A percentile compares a stretch with the other conserved stretches of the same genome.
Evolutionary conservation across 169 alveolate species (phyloP).

Genomic region (Cryptosporidium ubiquitum): DNA sequence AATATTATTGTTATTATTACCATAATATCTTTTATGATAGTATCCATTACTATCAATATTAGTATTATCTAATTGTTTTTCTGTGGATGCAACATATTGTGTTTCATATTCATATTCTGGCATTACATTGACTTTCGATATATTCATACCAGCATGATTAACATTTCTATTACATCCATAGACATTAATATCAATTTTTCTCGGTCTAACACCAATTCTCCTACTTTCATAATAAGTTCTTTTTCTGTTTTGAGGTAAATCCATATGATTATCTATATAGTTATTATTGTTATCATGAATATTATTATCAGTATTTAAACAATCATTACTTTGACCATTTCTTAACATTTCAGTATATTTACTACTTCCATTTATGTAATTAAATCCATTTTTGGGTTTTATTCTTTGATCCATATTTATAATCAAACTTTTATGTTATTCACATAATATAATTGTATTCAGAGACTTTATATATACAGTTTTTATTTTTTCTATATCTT

Average conservation of each 20-base stretch:
- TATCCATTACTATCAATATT: neutral
- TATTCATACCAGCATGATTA: neutral
- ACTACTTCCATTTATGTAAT: neutral
- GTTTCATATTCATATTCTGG: slow-evolving; percentile 37
- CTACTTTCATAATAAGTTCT: slow-evolving; percentile 36
- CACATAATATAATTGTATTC: neutral
- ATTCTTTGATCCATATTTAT: slow-evolving; percentile 46
- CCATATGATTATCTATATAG: slow-evolving; percentile 40
- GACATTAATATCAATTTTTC: slow-evolving; percentile 26
- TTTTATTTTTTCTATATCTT: no score
- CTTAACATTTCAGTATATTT: neutral
- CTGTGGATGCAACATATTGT: slow-evolving; percentile 46
- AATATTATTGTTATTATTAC: slow-evolving; percentile 1
- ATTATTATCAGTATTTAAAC: slow-evolving; percentile 42
- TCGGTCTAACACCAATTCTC: slow-evolving; percentile 21
- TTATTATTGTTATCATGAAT: slow-evolving; percentile 31
- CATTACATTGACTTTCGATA: neutral
- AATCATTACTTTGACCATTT: slow-evolving; percentile 54
- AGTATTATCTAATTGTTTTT: neutral
- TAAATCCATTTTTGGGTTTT: slow-evolving; percentile 24
- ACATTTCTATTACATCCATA: neutral
- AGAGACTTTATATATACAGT: neutral
- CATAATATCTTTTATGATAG: slow-evolving; percentile 20
- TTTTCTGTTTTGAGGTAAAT: slow-evolving; percentile 44
- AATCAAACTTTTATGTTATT: neutral